Percentiles rank a stretch among this genome's conserved stretches.
Evolutionary conservation across 139 green algal species (phyloP).

Genomic region (Micractinium sp.): DNA sequence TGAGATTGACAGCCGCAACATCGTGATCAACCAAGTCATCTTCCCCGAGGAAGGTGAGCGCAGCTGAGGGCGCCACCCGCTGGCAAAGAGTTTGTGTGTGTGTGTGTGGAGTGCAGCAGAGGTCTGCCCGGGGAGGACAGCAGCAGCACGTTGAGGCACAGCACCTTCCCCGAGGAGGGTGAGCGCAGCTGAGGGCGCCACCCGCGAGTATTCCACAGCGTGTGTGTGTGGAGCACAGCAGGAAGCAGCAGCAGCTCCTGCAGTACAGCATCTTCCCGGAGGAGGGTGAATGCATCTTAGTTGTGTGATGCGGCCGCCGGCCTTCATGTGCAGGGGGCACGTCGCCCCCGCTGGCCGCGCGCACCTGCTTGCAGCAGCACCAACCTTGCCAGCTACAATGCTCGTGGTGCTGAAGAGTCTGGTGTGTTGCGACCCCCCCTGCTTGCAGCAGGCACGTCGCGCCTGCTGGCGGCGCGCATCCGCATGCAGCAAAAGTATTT

Average conservation of each 20-base stretch:
- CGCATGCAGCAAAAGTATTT: slow-evolving; percentile 97
- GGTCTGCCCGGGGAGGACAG: too few species aligned
- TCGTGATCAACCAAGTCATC: slow-evolving; percentile 98
- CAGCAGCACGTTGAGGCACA: too few species aligned
- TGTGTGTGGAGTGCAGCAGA: too few species aligned
- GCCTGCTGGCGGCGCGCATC: slow-evolving; percentile 83
- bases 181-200: too few species aligned
- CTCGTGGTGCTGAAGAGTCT: neutral
- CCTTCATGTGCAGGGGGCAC: neutral
- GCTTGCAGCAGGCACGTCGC: slow-evolving; percentile 46
- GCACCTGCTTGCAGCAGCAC: neutral
- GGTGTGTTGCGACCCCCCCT: neutral
- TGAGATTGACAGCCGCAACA: slow-evolving; percentile 95
- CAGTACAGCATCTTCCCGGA: slow-evolving; percentile 87
- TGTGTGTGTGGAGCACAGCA: too few species aligned
- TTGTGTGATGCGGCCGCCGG: too few species aligned
- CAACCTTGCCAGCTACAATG: neutral
- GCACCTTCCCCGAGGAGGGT: slow-evolving; percentile 82
- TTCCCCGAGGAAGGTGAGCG: slow-evolving; percentile 73
- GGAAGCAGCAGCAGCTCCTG: too few species aligned
- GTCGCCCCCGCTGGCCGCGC: too few species aligned
- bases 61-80: too few species aligned
- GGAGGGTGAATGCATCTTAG: slow-evolving; percentile 49
- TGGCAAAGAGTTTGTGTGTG: too few species aligned
- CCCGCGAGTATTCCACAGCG: too few species aligned